These are phyloP conservation scores for Lepidium aucheri DNA, from an alignment of 345 rosid species.

Conservation along the genomic window DNA sequence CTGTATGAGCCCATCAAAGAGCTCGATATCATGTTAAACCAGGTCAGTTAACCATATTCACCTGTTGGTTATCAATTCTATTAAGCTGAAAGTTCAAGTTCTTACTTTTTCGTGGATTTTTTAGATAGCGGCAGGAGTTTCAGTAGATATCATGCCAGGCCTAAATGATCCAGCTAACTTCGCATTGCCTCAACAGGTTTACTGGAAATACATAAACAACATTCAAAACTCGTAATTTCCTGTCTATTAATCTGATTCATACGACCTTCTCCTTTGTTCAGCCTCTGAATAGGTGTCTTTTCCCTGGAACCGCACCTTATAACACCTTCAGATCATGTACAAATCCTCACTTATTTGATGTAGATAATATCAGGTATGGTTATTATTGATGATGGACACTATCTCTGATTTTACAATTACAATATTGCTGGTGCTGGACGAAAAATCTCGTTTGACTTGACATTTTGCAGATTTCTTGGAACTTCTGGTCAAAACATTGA, in stretches of 20 bases:
- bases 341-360: constrained; percentile 92
- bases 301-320: constrained; percentile 80
- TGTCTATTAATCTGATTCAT: background rate
- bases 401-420: background rate
- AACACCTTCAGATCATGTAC: constrained; percentile 88
- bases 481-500: constrained; percentile 98
- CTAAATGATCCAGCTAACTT: constrained; percentile 87
- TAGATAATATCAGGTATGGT: constrained; percentile 65
- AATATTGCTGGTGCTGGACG: background rate
- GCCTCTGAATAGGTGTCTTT: constrained; percentile 88
- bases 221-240: background rate
- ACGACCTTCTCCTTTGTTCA: constrained; percentile 29
- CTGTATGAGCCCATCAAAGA: constrained; percentile 74
- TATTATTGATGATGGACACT: background rate
- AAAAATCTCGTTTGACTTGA: background rate
- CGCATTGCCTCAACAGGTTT: constrained; percentile 91
- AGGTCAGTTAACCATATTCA: constrained; percentile 38
- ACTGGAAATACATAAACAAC: background rate
- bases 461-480: constrained; percentile 78
- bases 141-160: constrained; percentile 97
- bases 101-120: constrained; percentile 7
- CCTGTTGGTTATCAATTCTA: background rate
- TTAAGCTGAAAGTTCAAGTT: background rate
- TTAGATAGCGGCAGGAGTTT: constrained; percentile 86
- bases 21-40: constrained; percentile 75